A percentile compares a stretch with the other conserved stretches of the same genome.
Conservation (phyloP, 805 yeast genomes). For the Isabelozyma gotoi region DNA sequence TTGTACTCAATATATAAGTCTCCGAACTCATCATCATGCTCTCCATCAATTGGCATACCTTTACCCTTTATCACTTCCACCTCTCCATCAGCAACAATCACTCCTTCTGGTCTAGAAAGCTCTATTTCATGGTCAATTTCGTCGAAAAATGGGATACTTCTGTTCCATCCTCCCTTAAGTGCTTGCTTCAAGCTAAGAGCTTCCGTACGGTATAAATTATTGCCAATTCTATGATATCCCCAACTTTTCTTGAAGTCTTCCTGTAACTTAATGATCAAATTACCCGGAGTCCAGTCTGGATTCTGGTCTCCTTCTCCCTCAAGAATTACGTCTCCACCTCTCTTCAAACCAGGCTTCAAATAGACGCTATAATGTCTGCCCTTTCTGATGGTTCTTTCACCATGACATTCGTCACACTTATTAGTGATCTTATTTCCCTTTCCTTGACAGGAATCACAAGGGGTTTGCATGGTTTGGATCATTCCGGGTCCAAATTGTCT, state of each 20-base stretch:
- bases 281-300: constrained; percentile 84
- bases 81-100: constrained; percentile 61
- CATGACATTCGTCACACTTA: constrained; percentile 70
- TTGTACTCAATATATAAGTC: constrained; percentile 52
- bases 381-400: constrained; percentile 60
- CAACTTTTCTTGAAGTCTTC: constrained; percentile 60
- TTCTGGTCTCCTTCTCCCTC: constrained; percentile 80
- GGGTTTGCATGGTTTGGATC: constrained; percentile 79
- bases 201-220: constrained; percentile 78
- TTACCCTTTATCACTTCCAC: constrained; percentile 67
- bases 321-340: constrained; percentile 57
- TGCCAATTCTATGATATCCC: constrained; percentile 84
- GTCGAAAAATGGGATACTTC: constrained; percentile 68
- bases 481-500: constrained; percentile 87
- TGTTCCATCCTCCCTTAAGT: constrained; percentile 73
- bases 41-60: constrained; percentile 73
- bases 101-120: constrained; percentile 52
- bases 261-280: constrained; percentile 58
- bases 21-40: constrained; percentile 40
- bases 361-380: constrained; percentile 58
- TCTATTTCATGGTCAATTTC: constrained; percentile 45
- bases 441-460: constrained; percentile 81
- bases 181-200: constrained; percentile 73
- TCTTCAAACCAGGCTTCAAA: constrained; percentile 67
- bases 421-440: constrained; percentile 65